Evolutionary conservation across 495 filamentous ascomycete species (phyloP).

Genomic region (Terfezia boudieri): DNA sequence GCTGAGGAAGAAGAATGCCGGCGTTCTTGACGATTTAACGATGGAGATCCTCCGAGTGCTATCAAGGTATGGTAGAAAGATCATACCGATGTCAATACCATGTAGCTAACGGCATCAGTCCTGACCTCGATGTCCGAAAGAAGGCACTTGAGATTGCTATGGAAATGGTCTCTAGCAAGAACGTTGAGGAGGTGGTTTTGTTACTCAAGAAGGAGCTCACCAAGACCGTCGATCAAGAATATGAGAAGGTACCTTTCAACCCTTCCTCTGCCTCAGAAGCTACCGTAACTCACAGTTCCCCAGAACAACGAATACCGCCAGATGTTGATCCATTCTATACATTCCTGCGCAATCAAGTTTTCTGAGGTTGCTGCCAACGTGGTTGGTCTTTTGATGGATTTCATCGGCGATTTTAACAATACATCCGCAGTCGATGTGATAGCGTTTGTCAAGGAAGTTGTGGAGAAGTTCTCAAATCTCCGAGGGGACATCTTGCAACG

Average conservation of each 20-base stretch:
- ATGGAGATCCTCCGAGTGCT: constrained; percentile 98
- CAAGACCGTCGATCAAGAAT: constrained; percentile 95
- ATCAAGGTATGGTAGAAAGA: constrained; percentile 23
- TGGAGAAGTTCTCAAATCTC: constrained; percentile 89
- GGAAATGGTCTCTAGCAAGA: constrained; percentile 97
- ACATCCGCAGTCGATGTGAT: constrained; percentile 94
- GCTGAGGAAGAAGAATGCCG: constrained; percentile 74
- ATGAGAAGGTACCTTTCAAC: constrained; percentile 47
- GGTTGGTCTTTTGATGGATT: constrained; percentile 96
- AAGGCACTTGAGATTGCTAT: constrained; percentile 81
- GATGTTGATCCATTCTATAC: constrained; percentile 86
- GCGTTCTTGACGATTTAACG: constrained; percentile 81
- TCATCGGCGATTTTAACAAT: constrained; percentile 96
- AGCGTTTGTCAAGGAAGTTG: constrained; percentile 95
- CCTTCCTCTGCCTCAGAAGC: background rate
- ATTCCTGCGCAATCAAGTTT: constrained; percentile 96
- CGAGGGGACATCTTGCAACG: constrained; percentile 68
- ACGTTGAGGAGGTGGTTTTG: constrained; percentile 92
- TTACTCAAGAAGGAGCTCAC: constrained; percentile 91
- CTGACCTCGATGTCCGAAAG: constrained; percentile 85
- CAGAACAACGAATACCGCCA: constrained; percentile 90
- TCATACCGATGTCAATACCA: background rate
- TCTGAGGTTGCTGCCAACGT: constrained; percentile 94
- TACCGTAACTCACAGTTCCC: constrained; percentile 12
- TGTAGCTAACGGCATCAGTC: constrained; percentile 27